Evolutionary conservation across 148 eudicot species (phyloP).

Genomic region (Amaranthus cruentus): DNA sequence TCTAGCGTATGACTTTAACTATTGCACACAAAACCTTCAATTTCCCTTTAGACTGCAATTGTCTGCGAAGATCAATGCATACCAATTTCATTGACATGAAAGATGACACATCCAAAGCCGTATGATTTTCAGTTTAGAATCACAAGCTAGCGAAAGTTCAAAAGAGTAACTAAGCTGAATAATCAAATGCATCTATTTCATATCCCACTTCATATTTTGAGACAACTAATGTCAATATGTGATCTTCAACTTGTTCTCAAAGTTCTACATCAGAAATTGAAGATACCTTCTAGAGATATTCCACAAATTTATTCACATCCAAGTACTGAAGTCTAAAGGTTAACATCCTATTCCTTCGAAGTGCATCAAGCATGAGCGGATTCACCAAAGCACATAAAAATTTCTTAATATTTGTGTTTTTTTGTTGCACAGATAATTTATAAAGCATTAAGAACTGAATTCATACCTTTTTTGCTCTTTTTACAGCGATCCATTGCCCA

Average conservation of each 20-base stretch:
- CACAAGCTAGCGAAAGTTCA: background rate
- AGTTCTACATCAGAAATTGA: background rate
- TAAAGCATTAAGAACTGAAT: background rate
- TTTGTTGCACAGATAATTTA: background rate
- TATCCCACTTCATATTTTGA: background rate
- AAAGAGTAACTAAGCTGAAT: background rate
- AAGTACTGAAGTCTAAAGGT: background rate
- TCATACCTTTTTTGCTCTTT: conserved; percentile 88
- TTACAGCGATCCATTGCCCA: conserved; percentile 87
- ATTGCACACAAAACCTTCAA: background rate
- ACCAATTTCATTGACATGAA: background rate
- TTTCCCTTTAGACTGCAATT: background rate
- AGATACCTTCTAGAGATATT: background rate
- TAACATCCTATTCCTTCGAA: background rate
- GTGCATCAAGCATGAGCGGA: background rate
- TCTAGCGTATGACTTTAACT: background rate
- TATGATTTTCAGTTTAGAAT: background rate
- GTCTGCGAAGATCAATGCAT: background rate
- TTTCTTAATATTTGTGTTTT: background rate
- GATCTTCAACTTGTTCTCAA: background rate
- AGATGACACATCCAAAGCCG: too few relatives aligned
- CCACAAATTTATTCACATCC: background rate
- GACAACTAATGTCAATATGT: background rate
- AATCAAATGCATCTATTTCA: background rate
- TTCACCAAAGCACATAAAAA: background rate